These are phyloP conservation scores for Pisolithus orientalis DNA, from an alignment of 768 basidiomycete genomes.

Conservation along the genomic window DNA sequence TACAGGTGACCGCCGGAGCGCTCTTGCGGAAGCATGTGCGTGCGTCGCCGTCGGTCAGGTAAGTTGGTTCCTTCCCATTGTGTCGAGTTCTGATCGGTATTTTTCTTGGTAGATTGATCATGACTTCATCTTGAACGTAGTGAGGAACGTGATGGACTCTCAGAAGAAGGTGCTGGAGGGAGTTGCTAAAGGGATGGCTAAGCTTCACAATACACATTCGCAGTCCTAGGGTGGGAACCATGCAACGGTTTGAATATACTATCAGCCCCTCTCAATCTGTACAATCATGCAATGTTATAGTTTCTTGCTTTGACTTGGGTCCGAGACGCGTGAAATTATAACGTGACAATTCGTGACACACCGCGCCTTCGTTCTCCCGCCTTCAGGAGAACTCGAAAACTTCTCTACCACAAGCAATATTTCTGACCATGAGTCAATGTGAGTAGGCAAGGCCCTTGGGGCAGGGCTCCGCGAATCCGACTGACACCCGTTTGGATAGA, in stretches of 20 bases:
- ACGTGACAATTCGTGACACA: slow-evolving; percentile 14
- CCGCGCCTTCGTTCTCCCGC: slow-evolving; percentile 21
- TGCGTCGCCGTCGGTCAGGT: slow-evolving; percentile 35
- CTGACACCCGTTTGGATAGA: slow-evolving; percentile 4
- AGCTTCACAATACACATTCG: slow-evolving; percentile 39
- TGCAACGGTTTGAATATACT: slow-evolving; percentile 4
- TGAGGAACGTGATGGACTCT: slow-evolving; percentile 62
- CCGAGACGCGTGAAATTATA: slow-evolving; percentile 7
- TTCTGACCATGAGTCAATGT: slow-evolving; percentile 41
- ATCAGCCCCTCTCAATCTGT: slow-evolving; percentile 24
- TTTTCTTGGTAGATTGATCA: slow-evolving; percentile 44
- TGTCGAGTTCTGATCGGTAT: slow-evolving; percentile 1
- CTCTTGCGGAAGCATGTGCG: slow-evolving; percentile 46
- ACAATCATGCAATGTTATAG: slow-evolving; percentile 5
- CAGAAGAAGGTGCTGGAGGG: slow-evolving; percentile 70
- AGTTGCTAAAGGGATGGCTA: slow-evolving; percentile 61
- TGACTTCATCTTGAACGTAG: slow-evolving; percentile 54
- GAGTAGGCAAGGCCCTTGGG: slow-evolving; percentile 16
- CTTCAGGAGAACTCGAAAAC: slow-evolving; percentile 7
- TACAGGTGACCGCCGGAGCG: slow-evolving; percentile 45
- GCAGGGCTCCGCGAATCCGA: not conserved
- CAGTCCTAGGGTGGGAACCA: slow-evolving; percentile 12
- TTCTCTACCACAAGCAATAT: not conserved
- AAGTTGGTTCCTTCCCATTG: slow-evolving; percentile 2
- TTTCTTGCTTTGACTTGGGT: not conserved